Conservation (phyloP, 1,284 basidiomycete genomes). For the Singerocomus rubriflavus region DNA sequence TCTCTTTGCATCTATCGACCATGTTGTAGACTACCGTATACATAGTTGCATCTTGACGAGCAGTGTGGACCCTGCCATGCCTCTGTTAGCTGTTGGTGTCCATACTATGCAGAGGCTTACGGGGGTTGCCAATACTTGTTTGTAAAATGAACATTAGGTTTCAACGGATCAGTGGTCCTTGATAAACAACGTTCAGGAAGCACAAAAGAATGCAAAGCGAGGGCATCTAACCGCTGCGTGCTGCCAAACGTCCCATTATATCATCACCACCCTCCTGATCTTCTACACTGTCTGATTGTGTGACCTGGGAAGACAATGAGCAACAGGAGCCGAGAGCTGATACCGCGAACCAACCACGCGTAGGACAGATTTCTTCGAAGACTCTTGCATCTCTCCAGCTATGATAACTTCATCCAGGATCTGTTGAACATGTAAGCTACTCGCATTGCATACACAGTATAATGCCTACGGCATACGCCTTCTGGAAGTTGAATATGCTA, state of each 20-base stretch:
- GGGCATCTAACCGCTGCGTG: constrained; percentile 54
- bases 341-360: constrained; percentile 58
- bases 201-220: constrained; percentile 2
- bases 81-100: not conserved
- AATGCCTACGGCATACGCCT: constrained; percentile 82
- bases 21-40: not conserved
- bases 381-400: constrained; percentile 96
- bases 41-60: constrained; percentile 1
- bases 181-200: constrained; percentile 17
- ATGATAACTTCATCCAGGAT: constrained; percentile 98
- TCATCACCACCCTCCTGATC: constrained; percentile 81
- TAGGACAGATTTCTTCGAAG: constrained; percentile 96
- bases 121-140: not conserved
- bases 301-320: constrained; percentile 50
- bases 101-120: not conserved
- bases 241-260: constrained; percentile 69
- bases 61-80: not conserved
- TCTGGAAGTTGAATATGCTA: constrained; percentile 98
- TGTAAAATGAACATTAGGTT: not conserved
- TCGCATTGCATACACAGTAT: constrained; percentile 1
- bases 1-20: not conserved
- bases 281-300: constrained; percentile 75
- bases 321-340: not conserved
- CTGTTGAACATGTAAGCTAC: constrained; percentile 38
- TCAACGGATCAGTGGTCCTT: constrained; percentile 33